These are phyloP conservation scores for Nicotiana undulata DNA, from an alignment of 257 asterid species.

Conservation along the genomic window DNA sequence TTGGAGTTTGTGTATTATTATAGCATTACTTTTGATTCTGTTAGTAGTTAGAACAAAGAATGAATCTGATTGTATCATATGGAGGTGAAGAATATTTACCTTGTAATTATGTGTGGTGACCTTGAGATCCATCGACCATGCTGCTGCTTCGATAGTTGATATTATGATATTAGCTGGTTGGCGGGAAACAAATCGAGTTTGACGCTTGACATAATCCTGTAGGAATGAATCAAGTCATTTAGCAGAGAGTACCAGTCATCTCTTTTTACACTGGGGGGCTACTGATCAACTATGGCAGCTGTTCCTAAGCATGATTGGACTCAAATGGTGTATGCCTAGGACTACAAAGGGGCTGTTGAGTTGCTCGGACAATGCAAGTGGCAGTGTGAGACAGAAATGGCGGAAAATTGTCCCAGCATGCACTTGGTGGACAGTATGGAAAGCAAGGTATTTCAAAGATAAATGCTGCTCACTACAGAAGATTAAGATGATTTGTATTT, in stretches of 20 bases:
- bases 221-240: background rate
- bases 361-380: background rate
- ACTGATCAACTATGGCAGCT: background rate
- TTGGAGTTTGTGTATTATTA: background rate
- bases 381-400: background rate
- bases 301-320: background rate
- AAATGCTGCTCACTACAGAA: background rate
- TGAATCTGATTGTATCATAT: background rate
- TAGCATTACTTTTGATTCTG: background rate
- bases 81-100: conserved; percentile 28
- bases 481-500: background rate
- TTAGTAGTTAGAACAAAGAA: background rate
- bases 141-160: conserved; percentile 68
- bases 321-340: background rate
- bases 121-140: conserved; percentile 70
- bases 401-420: background rate
- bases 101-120: conserved; percentile 71
- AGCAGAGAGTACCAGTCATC: background rate
- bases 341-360: background rate
- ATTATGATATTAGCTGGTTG: conserved; percentile 67
- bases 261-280: background rate
- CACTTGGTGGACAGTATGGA: background rate
- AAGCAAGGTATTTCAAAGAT: background rate
- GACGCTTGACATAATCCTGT: conserved; percentile 73
- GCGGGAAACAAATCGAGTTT: conserved; percentile 92